These are phyloP conservation scores for Aspergillus sp. DNA, from an alignment of 2,329 filamentous ascomycete species.

Conservation along the genomic window DNA sequence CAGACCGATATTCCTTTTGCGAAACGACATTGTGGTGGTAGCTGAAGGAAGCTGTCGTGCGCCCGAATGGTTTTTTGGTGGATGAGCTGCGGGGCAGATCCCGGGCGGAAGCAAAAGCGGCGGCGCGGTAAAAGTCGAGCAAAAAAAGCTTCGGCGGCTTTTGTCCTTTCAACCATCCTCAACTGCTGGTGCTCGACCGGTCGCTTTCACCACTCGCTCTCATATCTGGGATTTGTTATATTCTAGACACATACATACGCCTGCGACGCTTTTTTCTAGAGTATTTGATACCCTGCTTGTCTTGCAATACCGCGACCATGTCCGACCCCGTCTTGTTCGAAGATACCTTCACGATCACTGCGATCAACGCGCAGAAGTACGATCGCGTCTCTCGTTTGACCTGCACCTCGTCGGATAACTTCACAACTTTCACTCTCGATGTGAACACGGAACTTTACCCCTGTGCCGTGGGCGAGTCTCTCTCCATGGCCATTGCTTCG, in stretches of 20 bases:
- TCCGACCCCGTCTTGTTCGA: constrained; percentile 92
- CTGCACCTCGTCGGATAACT: constrained; percentile 70
- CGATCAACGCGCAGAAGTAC: constrained; percentile 82
- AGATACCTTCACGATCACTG: constrained; percentile 80
- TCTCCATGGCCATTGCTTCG: constrained; percentile 79
- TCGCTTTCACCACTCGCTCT: background rate
- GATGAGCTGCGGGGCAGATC: constrained; percentile 23
- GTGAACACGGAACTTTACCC: constrained; percentile 93
- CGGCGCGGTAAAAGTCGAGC: constrained; percentile 21
- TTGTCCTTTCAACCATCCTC: constrained; percentile 4
- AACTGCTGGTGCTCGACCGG: constrained; percentile 1
- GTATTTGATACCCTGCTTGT: background rate
- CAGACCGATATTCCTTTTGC: constrained; percentile 63
- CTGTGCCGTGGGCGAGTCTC: constrained; percentile 66
- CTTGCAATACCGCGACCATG: constrained; percentile 50
- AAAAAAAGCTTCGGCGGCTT: constrained; percentile 21
- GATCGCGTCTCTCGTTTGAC: constrained; percentile 87
- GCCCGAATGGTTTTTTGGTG: constrained; percentile 8
- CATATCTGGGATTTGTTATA: background rate
- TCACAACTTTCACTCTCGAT: constrained; percentile 79
- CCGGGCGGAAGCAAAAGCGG: constrained; percentile 20
- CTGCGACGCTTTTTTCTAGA: background rate
- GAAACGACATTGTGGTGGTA: constrained; percentile 58
- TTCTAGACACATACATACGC: background rate
- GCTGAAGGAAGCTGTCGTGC: background rate